Percentiles rank a stretch among this genome's conserved stretches.
Evolutionary conservation across 768 basidiomycete species (phyloP).

Genomic region (Pisolithus microcarpus): DNA sequence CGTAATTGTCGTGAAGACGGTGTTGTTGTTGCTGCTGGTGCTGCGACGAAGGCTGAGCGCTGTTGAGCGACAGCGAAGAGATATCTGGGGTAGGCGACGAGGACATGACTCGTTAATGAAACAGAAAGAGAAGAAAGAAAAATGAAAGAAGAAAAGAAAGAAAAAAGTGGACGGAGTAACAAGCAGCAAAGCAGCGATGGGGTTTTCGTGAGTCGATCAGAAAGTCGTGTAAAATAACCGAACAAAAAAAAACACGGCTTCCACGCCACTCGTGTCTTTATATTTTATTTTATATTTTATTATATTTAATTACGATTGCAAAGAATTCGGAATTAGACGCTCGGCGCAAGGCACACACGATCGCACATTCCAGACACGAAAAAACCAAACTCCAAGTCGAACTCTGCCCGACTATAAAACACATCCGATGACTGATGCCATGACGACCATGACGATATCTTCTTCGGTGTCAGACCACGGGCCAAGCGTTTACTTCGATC

Average conservation of each 20-base stretch:
- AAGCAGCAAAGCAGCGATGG: too few relatives aligned
- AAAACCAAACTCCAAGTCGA: too few relatives aligned
- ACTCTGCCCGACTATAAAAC: too few relatives aligned
- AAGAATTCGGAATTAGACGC: too few relatives aligned
- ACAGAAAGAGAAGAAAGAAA: conserved; percentile 21
- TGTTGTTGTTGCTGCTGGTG: conserved; percentile 22
- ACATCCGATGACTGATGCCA: too few relatives aligned
- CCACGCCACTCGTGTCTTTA: conserved; percentile 1
- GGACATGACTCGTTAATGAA: conserved; percentile 52
- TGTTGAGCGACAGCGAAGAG: conserved; percentile 65
- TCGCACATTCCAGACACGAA: too few relatives aligned
- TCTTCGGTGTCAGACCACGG: too few relatives aligned
- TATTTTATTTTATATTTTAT: neutral
- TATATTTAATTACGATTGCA: too few relatives aligned
- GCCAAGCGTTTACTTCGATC: too few relatives aligned
- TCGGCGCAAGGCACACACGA: too few relatives aligned
- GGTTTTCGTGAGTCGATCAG: neutral
- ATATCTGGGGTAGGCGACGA: conserved; percentile 73
- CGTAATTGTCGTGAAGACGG: conserved; percentile 83
- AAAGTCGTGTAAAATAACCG: neutral
- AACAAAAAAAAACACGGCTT: neutral
- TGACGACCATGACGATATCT: too few relatives aligned
- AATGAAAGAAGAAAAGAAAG: conserved; percentile 22
- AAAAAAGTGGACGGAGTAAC: conserved; percentile 3
- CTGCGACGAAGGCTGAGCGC: conserved; percentile 45